Evolutionary conservation across 2,329 filamentous ascomycete genomes (phyloP).

Genomic region (Epichloe sylvatica): DNA sequence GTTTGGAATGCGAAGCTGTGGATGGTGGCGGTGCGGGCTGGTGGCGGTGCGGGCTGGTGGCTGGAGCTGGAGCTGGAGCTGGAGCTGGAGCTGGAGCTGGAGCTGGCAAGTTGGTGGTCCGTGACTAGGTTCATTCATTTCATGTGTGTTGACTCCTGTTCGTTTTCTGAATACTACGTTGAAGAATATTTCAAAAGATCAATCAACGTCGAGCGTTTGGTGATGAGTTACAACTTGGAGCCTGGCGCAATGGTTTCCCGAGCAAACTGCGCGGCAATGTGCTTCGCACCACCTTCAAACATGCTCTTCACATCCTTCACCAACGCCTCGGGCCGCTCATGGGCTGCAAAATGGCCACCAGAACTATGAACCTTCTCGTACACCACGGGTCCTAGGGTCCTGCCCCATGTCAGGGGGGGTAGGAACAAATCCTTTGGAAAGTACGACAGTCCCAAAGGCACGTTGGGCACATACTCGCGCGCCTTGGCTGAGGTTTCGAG

Average conservation of each 20-base stretch:
- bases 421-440: conserved; percentile 46
- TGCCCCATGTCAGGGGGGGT: conserved; percentile 41
- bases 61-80: neutral
- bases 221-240: neutral
- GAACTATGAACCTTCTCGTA: conserved; percentile 35
- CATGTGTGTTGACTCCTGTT: too few species aligned
- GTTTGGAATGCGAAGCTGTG: neutral
- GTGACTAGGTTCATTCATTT: too few species aligned
- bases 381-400: conserved; percentile 46
- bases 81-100: too few species aligned
- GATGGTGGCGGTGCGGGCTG: neutral
- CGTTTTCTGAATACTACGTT: too few species aligned
- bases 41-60: neutral
- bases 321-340: conserved; percentile 40
- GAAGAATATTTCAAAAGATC: too few species aligned
- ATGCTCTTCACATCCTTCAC: conserved; percentile 40
- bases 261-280: conserved; percentile 1
- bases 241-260: neutral
- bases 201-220: too few species aligned
- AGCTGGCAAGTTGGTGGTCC: neutral
- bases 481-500: conserved; percentile 8
- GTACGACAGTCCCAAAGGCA: conserved; percentile 33
- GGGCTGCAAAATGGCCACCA: conserved; percentile 49
- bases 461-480: conserved; percentile 18
- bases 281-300: conserved; percentile 27